Evolutionary conservation across 1,139 yeast species (phyloP), one percentile per base, ranked within the genome.

Genomic region (Wickerhamomyces sp.): DNA sequence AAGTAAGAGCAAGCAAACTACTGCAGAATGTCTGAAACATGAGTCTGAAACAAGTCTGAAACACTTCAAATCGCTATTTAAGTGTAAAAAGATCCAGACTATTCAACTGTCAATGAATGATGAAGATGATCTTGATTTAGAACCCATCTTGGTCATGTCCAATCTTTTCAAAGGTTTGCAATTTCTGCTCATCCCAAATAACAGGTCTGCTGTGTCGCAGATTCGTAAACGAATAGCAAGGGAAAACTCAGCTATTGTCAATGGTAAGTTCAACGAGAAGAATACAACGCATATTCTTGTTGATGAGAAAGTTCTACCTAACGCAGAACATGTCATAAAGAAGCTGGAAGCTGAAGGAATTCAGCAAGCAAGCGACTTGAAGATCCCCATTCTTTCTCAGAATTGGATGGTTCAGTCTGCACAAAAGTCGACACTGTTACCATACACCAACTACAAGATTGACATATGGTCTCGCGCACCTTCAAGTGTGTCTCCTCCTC

Each of bases 331-430:
- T 22, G 39, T 37, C 1, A 16, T 41, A 27, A 39, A 26, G 19
- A 35, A 16, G 26, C 36, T 47, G 29, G 21, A 45, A 18, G 22
- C 26, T 8, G 38, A 37, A 1, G 40, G 29, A 4, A 19, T 32
- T 12, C 42, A 41, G 13, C 5, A 16, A 18, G n/a, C 17, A 17
- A 31, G 28, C 12, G 26, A 14, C 14, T n/a, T 31, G 10, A 30
- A 20, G 15, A 18, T 38, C 1, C 38, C 45, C 12, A 44, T 62
- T 10, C 48, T 64, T 16, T 39, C 45, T 15, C 67, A 64, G 22
- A 44, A 41, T 2, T 69, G 74, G 74, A 50, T 64, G 3, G 48
- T 64, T 14, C 64, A 61, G 15, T 65, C 69, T 35, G 58, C 68
- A n/a, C 64, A 58, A 19, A 37, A 46, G 15, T 40, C 42, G 5